Percentiles rank a stretch among this genome's conserved stretches.
Conservation (phyloP, 2,329 filamentous ascomycete genomes). For the Sarocladiaceae sp. region DNA sequence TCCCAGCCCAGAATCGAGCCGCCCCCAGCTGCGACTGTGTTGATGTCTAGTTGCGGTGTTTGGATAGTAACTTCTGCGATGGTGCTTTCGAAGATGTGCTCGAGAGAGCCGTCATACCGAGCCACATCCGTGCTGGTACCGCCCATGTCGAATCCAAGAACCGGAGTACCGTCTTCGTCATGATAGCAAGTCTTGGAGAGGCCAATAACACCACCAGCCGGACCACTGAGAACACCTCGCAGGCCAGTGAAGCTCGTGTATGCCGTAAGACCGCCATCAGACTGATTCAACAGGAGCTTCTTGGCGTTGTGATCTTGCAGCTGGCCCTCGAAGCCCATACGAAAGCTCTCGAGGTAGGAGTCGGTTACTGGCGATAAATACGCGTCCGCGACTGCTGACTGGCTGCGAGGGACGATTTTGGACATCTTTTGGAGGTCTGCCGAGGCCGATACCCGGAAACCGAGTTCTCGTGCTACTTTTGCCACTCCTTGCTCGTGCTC, state of each 20-base stretch:
- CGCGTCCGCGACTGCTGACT: constrained; percentile 37
- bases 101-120: constrained; percentile 63
- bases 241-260: constrained; percentile 23
- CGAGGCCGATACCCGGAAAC: constrained; percentile 28
- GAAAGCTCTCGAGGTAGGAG: constrained; percentile 24
- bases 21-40: constrained; percentile 57
- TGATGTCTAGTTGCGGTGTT: constrained; percentile 67
- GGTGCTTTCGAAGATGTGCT: constrained; percentile 69
- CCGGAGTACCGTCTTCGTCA: constrained; percentile 18
- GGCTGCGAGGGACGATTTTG: constrained; percentile 39
- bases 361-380: constrained; percentile 37
- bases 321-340: constrained; percentile 21
- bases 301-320: constrained; percentile 21
- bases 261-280: constrained; percentile 22
- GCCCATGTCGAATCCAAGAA: constrained; percentile 30
- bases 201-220: constrained; percentile 24
- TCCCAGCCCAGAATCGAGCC: constrained; percentile 57
- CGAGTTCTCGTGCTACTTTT: constrained; percentile 31
- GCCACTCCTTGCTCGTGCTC: constrained; percentile 46
- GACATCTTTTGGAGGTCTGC: constrained; percentile 31
- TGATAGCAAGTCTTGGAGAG: constrained; percentile 22
- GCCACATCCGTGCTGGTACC: constrained; percentile 71
- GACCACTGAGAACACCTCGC: constrained; percentile 20
- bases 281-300: constrained; percentile 20
- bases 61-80: constrained; percentile 67